phyloP scores from a whole-genome alignment of 2,329 filamentous ascomycete species.

The Rhynchosporium secalis region DNA sequence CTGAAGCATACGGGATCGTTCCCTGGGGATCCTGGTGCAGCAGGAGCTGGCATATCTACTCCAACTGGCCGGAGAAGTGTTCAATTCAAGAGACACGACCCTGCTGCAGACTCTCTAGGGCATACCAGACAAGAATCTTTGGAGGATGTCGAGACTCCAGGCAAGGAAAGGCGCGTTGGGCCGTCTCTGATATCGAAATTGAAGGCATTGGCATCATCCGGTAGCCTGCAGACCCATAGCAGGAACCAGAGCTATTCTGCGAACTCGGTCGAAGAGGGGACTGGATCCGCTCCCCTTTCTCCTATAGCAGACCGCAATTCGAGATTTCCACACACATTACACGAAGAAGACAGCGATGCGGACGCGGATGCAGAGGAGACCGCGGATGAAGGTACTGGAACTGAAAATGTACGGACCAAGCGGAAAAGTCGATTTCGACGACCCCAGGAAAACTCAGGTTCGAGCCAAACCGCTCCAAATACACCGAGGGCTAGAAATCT shows the following conservation, averaged over 20 bases:
- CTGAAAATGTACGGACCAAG: slow-evolving; percentile 52
- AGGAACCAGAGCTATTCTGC: slow-evolving; percentile 44
- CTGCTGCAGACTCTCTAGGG: slow-evolving; percentile 46
- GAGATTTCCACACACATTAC: slow-evolving; percentile 54
- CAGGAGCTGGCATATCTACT: slow-evolving; percentile 34
- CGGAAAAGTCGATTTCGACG: slow-evolving; percentile 65
- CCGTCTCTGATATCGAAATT: slow-evolving; percentile 76
- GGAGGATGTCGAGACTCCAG: slow-evolving; percentile 61
- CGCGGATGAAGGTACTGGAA: slow-evolving; percentile 67
- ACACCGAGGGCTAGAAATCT: slow-evolving; percentile 51
- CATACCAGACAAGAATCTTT: slow-evolving; percentile 65
- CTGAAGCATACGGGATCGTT: slow-evolving; percentile 27
- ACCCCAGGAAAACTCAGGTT: slow-evolving; percentile 53
- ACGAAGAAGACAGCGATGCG: slow-evolving; percentile 65
- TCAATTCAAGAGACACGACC: slow-evolving; percentile 65
- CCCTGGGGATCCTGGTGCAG: slow-evolving; percentile 20
- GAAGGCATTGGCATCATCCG: slow-evolving; percentile 65
- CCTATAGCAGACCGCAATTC: slow-evolving; percentile 49
- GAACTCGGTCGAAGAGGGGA: slow-evolving; percentile 39
- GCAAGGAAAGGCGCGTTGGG: slow-evolving; percentile 56
- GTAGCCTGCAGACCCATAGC: slow-evolving; percentile 46
- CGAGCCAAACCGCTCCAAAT: slow-evolving; percentile 61
- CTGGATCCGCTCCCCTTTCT: slow-evolving; percentile 48
- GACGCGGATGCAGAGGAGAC: slow-evolving; percentile 87
- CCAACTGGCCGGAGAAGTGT: slow-evolving; percentile 62